These are phyloP conservation scores for Entoloma clypeatum DNA, from an alignment of 1,284 basidiomycete species.

Conservation along the genomic window DNA sequence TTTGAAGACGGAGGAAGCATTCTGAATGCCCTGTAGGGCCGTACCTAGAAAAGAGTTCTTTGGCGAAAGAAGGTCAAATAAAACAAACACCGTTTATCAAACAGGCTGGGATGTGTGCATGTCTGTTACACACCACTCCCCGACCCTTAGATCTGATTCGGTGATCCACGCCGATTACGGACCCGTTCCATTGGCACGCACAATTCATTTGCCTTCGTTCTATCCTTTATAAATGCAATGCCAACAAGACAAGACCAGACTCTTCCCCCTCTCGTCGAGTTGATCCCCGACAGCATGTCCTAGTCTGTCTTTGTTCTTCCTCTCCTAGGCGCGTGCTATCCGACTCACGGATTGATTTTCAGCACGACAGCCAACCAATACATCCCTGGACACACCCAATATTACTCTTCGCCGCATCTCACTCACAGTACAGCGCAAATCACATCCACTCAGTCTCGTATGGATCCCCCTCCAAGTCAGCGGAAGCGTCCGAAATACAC, in stretches of 20 bases:
- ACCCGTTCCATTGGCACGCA: slow-evolving; percentile 46
- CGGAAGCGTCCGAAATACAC: slow-evolving; percentile 84
- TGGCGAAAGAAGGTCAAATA: slow-evolving; percentile 29
- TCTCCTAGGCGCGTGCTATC: slow-evolving; percentile 13
- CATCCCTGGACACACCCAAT: slow-evolving; percentile 40
- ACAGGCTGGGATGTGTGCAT: slow-evolving; percentile 36
- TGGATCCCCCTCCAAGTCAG: slow-evolving; percentile 49
- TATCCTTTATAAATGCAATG: slow-evolving; percentile 45
- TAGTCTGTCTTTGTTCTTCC: slow-evolving; percentile 45
- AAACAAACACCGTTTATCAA: slow-evolving; percentile 33
- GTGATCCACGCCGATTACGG: slow-evolving; percentile 57
- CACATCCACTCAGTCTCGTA: slow-evolving; percentile 43
- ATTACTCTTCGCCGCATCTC: slow-evolving; percentile 41
- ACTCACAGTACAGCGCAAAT: slow-evolving; percentile 36
- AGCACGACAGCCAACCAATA: slow-evolving; percentile 40
- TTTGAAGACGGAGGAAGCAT: slow-evolving; percentile 24
- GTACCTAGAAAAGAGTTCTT: slow-evolving; percentile 37
- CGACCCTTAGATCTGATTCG: slow-evolving; percentile 63
- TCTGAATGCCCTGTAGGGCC: too few species aligned
- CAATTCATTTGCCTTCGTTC: slow-evolving; percentile 44
- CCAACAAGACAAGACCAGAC: slow-evolving; percentile 34
- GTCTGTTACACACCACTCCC: slow-evolving; percentile 34
- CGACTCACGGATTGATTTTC: slow-evolving; percentile 21
- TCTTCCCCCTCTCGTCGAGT: slow-evolving; percentile 38
- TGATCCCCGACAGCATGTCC: slow-evolving; percentile 56